phyloP scores from a whole-genome alignment of 805 yeast species.

The Scheffersomyces lignosus region DNA sequence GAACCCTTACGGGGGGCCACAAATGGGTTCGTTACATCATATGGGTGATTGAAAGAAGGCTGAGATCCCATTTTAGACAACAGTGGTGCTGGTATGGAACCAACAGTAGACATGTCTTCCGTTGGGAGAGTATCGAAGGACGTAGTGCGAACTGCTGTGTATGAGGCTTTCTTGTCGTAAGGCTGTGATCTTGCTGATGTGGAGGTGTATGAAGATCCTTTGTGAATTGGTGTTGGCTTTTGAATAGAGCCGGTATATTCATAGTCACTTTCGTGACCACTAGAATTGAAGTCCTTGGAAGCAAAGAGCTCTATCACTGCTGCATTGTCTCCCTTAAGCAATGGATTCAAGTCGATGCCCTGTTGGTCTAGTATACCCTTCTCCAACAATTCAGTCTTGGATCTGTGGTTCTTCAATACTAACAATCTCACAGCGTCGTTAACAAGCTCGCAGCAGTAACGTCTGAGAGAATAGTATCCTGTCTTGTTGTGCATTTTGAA shows the following conservation, averaged over 20 bases:
- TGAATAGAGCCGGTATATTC: too few species aligned
- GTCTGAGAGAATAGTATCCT: slow-evolving; percentile 49
- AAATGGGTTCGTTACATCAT: too few species aligned
- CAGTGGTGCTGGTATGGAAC: too few species aligned
- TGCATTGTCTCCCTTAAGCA: slow-evolving; percentile 14
- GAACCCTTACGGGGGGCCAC: too few species aligned
- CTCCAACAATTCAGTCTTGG: slow-evolving; percentile 31
- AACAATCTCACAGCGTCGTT: slow-evolving; percentile 56
- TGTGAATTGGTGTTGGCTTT: too few species aligned
- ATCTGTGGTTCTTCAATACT: slow-evolving; percentile 43
- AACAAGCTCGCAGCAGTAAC: slow-evolving; percentile 60
- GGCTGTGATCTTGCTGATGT: background rate
- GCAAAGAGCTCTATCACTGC: background rate
- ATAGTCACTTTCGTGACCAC: too few species aligned
- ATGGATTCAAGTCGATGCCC: slow-evolving; percentile 28
- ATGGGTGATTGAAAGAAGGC: too few species aligned
- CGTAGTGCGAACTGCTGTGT: background rate
- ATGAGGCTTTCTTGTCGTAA: background rate
- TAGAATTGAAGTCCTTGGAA: background rate
- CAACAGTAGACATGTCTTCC: background rate
- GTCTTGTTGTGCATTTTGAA: slow-evolving; percentile 37
- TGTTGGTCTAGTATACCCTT: slow-evolving; percentile 26
- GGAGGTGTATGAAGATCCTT: background rate
- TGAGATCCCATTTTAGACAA: too few species aligned
- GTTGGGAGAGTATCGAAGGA: background rate